Conservation (phyloP, 2,329 filamentous ascomycete species). For the Botrytis galanthina region DNA sequence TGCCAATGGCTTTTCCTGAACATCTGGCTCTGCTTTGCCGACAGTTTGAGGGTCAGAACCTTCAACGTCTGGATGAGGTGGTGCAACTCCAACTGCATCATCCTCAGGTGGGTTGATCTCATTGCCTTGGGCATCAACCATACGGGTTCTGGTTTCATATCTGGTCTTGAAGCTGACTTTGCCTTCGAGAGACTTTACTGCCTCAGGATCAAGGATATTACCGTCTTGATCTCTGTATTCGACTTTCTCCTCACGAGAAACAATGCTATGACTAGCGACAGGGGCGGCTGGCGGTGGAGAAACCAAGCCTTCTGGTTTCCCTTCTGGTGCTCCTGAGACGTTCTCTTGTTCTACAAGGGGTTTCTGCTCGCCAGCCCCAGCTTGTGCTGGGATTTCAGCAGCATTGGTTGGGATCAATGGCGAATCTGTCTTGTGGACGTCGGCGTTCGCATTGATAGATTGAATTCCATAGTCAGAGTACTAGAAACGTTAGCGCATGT, state of each 20-base stretch:
- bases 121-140: slow-evolving; percentile 77
- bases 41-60: slow-evolving; percentile 60
- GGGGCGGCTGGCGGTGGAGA: slow-evolving; percentile 27
- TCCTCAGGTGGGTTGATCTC: slow-evolving; percentile 51
- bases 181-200: slow-evolving; percentile 81
- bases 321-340: slow-evolving; percentile 37
- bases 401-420: slow-evolving; percentile 35
- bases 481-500: slow-evolving; percentile 32
- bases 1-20: slow-evolving; percentile 44
- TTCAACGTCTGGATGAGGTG: slow-evolving; percentile 46
- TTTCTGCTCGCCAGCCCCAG: slow-evolving; percentile 32
- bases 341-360: slow-evolving; percentile 30
- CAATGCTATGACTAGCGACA: slow-evolving; percentile 33
- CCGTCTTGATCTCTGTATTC: slow-evolving; percentile 96
- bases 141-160: slow-evolving; percentile 88
- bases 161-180: slow-evolving; percentile 95
- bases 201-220: slow-evolving; percentile 78
- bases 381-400: slow-evolving; percentile 28
- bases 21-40: slow-evolving; percentile 39
- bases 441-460: slow-evolving; percentile 28
- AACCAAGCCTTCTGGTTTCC: slow-evolving; percentile 31
- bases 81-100: slow-evolving; percentile 31
- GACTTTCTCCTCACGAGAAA: slow-evolving; percentile 69
- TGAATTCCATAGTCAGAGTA: slow-evolving; percentile 40
- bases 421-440: slow-evolving; percentile 35